A percentile compares a stretch with the other conserved stretches of the same genome.
phyloP scores from a whole-genome alignment of 2,329 filamentous ascomycete species.

The Rhexocercosporidium sp. region DNA sequence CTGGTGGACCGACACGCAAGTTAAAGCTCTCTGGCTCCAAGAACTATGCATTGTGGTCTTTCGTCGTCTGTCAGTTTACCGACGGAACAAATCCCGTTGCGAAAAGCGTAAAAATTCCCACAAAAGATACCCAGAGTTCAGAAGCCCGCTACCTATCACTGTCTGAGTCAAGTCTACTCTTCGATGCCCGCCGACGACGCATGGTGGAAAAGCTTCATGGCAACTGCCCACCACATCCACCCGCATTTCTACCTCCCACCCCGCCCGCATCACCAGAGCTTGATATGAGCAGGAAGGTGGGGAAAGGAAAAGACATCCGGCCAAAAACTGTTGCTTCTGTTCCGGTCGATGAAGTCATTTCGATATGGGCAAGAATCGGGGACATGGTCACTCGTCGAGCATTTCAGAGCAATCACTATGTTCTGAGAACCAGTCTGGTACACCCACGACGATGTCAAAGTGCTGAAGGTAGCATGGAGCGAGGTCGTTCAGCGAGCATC shows the following conservation, averaged over 20 bases:
- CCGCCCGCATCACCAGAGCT: slow-evolving; percentile 7
- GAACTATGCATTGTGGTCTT: slow-evolving; percentile 26
- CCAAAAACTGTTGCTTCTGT: not conserved
- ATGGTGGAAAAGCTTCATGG: not conserved
- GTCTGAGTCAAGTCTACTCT: slow-evolving; percentile 7
- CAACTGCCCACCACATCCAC: not conserved
- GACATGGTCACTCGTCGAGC: not conserved
- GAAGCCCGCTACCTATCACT: slow-evolving; percentile 8
- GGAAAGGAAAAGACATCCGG: not conserved
- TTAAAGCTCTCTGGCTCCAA: slow-evolving; percentile 25
- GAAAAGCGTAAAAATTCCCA: slow-evolving; percentile 24
- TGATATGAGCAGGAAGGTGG: not conserved
- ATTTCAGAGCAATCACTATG: not conserved
- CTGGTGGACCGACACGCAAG: slow-evolving; percentile 27
- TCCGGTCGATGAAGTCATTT: not conserved
- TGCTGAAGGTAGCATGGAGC: not conserved
- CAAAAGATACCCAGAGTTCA: slow-evolving; percentile 1
- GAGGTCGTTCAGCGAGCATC: not conserved
- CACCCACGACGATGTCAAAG: not conserved
- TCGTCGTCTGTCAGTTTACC: slow-evolving; percentile 31
- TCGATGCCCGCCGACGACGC: not conserved
- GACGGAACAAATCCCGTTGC: slow-evolving; percentile 24
- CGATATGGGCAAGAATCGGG: not conserved
- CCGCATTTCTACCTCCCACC: not conserved
- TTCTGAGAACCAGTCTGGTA: slow-evolving; percentile 5